Conservation (phyloP, 75 land plant species). For the Sequoia sempervirens region DNA sequence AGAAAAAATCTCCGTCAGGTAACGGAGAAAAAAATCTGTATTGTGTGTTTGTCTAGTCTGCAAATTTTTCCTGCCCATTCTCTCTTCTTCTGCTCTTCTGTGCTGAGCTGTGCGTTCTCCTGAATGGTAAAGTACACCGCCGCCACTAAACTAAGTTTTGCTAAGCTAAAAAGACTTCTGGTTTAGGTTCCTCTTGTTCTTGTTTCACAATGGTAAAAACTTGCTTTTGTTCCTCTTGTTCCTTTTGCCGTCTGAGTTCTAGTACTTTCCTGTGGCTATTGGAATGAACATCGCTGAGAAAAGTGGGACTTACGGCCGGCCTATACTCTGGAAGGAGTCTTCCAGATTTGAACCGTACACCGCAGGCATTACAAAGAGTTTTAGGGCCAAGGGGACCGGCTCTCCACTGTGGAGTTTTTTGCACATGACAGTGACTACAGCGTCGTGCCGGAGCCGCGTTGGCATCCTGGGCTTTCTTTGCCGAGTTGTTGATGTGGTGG, state of each 20-base stretch:
- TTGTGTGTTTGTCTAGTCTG: not conserved
- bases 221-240: not conserved
- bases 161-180: too few relatives aligned
- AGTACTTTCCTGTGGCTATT: slow-evolving; percentile 20
- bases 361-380: slow-evolving; percentile 87
- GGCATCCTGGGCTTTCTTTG: too few relatives aligned
- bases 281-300: slow-evolving; percentile 60
- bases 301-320: slow-evolving; percentile 85
- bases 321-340: slow-evolving; percentile 84
- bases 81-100: too few relatives aligned
- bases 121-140: too few relatives aligned
- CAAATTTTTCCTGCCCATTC: too few relatives aligned
- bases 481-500: too few relatives aligned
- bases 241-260: too few relatives aligned
- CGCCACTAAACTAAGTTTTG: too few relatives aligned
- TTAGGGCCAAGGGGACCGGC: slow-evolving; percentile 83
- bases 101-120: too few relatives aligned
- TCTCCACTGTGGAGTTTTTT: slow-evolving; percentile 91
- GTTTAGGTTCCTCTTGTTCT: too few relatives aligned
- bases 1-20: not conserved
- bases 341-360: slow-evolving; percentile 89
- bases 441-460: slow-evolving; percentile 15
- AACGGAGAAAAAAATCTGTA: not conserved
- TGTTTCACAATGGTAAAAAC: too few relatives aligned
- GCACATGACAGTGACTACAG: slow-evolving; percentile 76